Evolutionary conservation across 1,139 yeast genomes (phyloP), one percentile per base, ranked within the genome.

Genomic region (Petasospora fabianii): DNA sequence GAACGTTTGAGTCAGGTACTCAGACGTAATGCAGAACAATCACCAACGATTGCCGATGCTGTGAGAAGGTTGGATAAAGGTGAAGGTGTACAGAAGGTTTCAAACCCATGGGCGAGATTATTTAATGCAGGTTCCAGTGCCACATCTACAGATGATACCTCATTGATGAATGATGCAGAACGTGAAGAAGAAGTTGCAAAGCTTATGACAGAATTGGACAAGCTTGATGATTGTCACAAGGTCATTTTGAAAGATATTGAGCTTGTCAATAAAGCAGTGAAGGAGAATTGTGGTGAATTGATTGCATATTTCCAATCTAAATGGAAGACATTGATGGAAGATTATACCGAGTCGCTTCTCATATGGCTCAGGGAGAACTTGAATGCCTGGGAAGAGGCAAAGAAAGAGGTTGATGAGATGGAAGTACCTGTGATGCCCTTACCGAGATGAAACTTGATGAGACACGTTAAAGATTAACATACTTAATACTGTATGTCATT

Each of bases 351-450:
- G 33, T 59, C 51, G 7, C 12, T 53, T 8, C 38, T 51, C 34
- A 45, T 51, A 9, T 54, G 51, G 50, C 34, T 52, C 6, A 39
- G 29, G 17, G 56, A 58, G 32, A 64, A 64, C 42, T 41, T 63
- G 20, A 53, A 55, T 26, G 49, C 60, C 12, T 65, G 70, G 70
- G 59, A 59, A 42, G 60, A 58, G 12, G 53, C 64, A 6, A 62
- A 60, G 36, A 40, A 35, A 11, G 54, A 47, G 15, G 45, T 52
- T 34, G 46, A 50, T 12, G 37, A 41, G 1, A 42, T 51, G 33
- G 38, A 43, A 3, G 21, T 31, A 32, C 24, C 38, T n/a, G n/a
- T n/a, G n/a, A n/a, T n/a, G n/a, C n/a, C n/a, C n/a, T n/a, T n/a
- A n/a, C n/a, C n/a, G n/a, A n/a, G n/a, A n/a, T n/a, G n/a, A n/a